Evolutionary conservation across 106 monocot species (phyloP), one percentile per base, ranked within the genome.

Genomic region (Dactylorhiza incarnata): DNA sequence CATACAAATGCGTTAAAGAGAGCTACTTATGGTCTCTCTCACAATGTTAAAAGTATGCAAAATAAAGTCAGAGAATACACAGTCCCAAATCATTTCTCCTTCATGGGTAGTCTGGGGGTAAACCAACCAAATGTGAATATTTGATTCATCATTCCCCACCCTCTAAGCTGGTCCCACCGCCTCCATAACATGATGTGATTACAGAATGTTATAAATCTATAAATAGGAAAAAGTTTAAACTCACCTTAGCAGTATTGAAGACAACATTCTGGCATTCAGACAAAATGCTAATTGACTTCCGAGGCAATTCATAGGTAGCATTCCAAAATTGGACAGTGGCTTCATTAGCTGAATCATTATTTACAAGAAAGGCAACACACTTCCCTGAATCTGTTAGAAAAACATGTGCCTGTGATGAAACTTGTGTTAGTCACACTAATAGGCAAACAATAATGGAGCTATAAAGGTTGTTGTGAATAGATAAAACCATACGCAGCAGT

Each of bases 161-260:
- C 37, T 37, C 37, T 37, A 37, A 37, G 37, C 37, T 3, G 37
- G 37, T 37, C 37, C 37, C 37, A 37, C 37, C 37, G 3, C 37
- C 37, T 63, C 25, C 24, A 26, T 63, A 25, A 63, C 23, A 63
- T 25, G 25, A 26, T 9, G 25, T 63, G 25, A 63, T 63, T 26
- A 20, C 20, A 0, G 63, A 3, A 63, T 26, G 6, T 19, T 56
- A 26, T 65, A 37, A 37, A 37, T 65, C 12, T 29, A 65, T 9
- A 10, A 7, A 4, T 5, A 8, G 19, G 2, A 13, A 26, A 3
- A 12, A 10, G 5, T 65, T 29, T 37, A 13, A 26, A 48, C 75
- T 63, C 58, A 90, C 96, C 82, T 86, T 82, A 49, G 86, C 91
- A 45, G 88, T 91, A 83, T 99, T 94, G 73, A 89, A 99, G 19